A percentile compares a stretch with the other conserved stretches of the same genome.
Evolutionary conservation across 208 protist species (phyloP).

Genomic region (Trypanosoma lewisi): DNA sequence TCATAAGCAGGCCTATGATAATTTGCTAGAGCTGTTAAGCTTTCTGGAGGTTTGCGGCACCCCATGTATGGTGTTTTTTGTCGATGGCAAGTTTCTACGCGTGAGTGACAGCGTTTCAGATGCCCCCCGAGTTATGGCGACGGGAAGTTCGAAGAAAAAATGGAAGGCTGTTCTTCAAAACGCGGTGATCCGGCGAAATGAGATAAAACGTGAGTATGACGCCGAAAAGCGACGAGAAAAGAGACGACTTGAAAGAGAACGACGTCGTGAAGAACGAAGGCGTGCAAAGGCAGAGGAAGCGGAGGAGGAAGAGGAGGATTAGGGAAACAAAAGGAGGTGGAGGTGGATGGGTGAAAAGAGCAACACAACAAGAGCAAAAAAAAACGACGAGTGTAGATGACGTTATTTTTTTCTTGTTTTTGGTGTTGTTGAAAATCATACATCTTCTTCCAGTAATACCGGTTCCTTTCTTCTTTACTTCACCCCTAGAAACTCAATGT

Average conservation of each 20-base stretch:
- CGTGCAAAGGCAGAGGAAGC: conserved; percentile 37
- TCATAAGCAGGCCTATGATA: conserved; percentile 53
- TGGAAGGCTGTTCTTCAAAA: conserved; percentile 68
- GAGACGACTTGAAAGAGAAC: conserved; percentile 41
- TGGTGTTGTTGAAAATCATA: too few species aligned
- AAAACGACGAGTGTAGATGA: too few species aligned
- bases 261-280: conserved; percentile 32
- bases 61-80: conserved; percentile 75
- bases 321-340: conserved; percentile 19
- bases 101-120: conserved; percentile 23
- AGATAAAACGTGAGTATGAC: conserved; percentile 66
- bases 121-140: conserved; percentile 36
- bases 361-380: too few species aligned
- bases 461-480: too few species aligned
- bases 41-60: conserved; percentile 68
- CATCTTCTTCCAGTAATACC: too few species aligned
- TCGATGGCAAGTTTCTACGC: conserved; percentile 52
- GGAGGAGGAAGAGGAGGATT: conserved; percentile 61
- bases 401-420: too few species aligned
- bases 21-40: conserved; percentile 62
- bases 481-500: too few species aligned
- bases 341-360: neutral
- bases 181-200: conserved; percentile 75
- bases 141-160: conserved; percentile 65
- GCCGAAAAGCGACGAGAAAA: conserved; percentile 40